phyloP scores from a whole-genome alignment of 2,329 filamentous ascomycete genomes.

The Alternaria ventricosa region DNA sequence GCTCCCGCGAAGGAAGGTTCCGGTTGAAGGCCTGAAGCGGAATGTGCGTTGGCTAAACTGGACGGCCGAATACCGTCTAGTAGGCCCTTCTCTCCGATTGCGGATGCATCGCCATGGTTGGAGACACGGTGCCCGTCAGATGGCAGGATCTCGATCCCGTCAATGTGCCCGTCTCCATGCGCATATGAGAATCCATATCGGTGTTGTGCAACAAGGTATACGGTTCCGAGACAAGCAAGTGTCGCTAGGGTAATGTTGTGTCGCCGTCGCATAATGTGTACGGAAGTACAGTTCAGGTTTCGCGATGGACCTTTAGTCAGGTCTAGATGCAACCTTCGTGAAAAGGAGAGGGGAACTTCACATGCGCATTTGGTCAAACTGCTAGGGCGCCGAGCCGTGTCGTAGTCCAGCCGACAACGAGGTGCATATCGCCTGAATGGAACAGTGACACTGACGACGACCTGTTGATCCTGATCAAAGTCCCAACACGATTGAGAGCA shows the following conservation, averaged over 20 bases:
- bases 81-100: neutral
- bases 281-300: neutral
- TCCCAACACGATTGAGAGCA: neutral
- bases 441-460: neutral
- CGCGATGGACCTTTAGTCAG: neutral
- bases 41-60: neutral
- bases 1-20: neutral
- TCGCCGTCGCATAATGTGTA: constrained; percentile 10
- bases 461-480: neutral
- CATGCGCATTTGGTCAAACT: neutral
- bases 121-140: neutral
- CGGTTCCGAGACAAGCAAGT: constrained; percentile 8
- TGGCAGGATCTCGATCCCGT: constrained; percentile 6
- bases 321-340: neutral
- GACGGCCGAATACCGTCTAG: neutral
- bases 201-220: constrained; percentile 4
- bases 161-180: neutral
- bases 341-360: neutral
- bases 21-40: neutral
- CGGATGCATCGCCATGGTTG: neutral
- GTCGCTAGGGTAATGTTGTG: constrained; percentile 14
- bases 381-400: neutral
- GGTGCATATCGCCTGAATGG: neutral
- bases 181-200: neutral
- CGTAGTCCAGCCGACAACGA: neutral